phyloP scores from a whole-genome alignment of 2,329 filamentous ascomycete species.

The Aureobasidium sp. region DNA sequence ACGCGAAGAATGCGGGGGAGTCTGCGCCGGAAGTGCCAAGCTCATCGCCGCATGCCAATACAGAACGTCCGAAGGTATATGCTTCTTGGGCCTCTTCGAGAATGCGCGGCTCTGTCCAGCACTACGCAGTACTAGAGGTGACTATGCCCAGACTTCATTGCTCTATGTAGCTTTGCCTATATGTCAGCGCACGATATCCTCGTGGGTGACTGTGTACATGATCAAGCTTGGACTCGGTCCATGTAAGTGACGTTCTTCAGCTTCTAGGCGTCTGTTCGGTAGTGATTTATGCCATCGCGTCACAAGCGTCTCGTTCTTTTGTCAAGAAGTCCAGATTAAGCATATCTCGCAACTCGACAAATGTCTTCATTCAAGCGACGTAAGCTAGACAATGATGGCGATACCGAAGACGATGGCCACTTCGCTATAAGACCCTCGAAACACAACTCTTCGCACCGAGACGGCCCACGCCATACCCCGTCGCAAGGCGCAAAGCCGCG shows the following conservation, averaged over 20 bases:
- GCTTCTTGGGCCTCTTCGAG: background rate
- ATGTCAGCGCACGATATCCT: too few species aligned
- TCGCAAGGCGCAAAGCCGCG: constrained; percentile 37
- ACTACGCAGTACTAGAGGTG: too few species aligned
- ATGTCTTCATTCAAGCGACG: constrained; percentile 46
- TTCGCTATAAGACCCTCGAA: constrained; percentile 50
- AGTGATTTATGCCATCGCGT: background rate
- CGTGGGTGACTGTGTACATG: too few species aligned
- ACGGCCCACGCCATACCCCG: constrained; percentile 21
- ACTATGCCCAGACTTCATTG: too few species aligned
- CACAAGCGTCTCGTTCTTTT: background rate
- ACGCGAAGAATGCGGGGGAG: background rate
- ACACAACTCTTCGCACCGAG: background rate
- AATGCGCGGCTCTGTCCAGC: background rate
- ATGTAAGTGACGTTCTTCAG: background rate
- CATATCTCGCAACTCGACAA: background rate
- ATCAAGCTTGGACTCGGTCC: too few species aligned
- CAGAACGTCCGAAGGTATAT: background rate
- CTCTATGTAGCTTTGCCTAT: too few species aligned
- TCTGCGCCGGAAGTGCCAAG: background rate
- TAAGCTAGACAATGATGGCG: constrained; percentile 42
- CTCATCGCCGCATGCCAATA: background rate
- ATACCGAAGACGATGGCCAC: constrained; percentile 46
- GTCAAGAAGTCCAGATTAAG: background rate
- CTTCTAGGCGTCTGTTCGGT: background rate